Base-by-base conservation (phyloP, 805 yeast genomes). In the Suhomyces kilbournensis region DNA sequence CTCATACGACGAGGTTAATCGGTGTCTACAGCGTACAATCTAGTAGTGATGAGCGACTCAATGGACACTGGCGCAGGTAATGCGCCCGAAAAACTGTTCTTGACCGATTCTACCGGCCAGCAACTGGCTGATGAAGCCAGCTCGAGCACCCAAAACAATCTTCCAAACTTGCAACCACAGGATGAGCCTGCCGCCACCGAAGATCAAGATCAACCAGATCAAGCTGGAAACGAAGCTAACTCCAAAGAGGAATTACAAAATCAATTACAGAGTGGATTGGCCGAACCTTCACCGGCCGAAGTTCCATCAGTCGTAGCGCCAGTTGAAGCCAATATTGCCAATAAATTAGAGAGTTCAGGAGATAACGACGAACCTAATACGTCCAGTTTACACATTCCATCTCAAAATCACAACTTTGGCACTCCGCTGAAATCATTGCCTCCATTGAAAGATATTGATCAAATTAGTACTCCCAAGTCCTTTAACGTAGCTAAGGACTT, bases 391-490 rank as follows among this genome's bases (percentile, higher is more conserved):
- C 25, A 46, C 4, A 32, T 49, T 22, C 52, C 51, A 38, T 47
- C 50, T 30, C 53, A 50, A 38, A 44, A 50, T 23, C 53, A 51
- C 35, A 63, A 56, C 42, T 67, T 69, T 51, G 66, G 75, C 22
- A 74, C 79, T 19, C 78, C 79, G 0, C 69, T 68, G 65, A 74
- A 74, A 54, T 60, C 67, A 25, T 64, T 75, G 28, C 78, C 78
- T 1, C 70, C 78, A 5, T 60, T 75, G 25, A 75, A 75, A 56
- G 78, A 74, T 49, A 74, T 75, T 17, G 79, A 75, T 43, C 56
- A 56, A 14, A 74, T 75, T 17, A 66, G 62, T 7, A 75, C 79
- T 0, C 79, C 79, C 1, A 74, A 74, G 47, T 59, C 71, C 7
- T 74, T 75, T 55, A 56, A 61, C 35, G 78, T 75, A 19, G 78